Base-by-base conservation (phyloP, 257 asterid genomes). In the Solanum etuberosum region DNA sequence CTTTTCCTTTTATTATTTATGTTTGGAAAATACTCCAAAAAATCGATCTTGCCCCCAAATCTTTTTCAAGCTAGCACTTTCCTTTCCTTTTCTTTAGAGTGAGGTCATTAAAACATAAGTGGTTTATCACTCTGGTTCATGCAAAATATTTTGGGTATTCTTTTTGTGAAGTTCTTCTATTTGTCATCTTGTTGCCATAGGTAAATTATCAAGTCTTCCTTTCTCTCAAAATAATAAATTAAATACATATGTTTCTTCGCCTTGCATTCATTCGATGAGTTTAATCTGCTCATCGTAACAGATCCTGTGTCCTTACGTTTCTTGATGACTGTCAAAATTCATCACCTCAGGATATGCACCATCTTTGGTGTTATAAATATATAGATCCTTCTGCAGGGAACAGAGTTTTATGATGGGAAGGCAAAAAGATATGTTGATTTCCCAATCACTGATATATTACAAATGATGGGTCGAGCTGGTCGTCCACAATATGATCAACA, bases 401-500 rank as follows among this genome's bases (percentile, higher is more conserved):
- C 99, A 67, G 99, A 97, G 89, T 97, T 85, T 89, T 97, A 92
- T 91, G 99, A 97, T 91, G 99, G 93, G 87, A 97, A 95, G 89
- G 76, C 99, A 78, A 95, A 97, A 92, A 91, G 99, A 90, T 97
- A 97, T 86, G 96, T 97, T 81, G 99, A 97, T 93, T 95, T 95
- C 89, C 99, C 99, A 40, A 95, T 97, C 83, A 97, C 99, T 13
- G 99, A 97, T 93, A 95, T 97, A 84, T 87, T 97, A 85, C 99
- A 97, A 92, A 97, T 97, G 99, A 97, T 97, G 99, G 99, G 99
- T 84, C 93, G 99, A 92, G 99, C 99, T 81, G 99, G 99, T 46
- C 95, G 99, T 83, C 99, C 99, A 89, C 99, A 97, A 89, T 97
- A 86, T 84, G 99, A 97, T 89, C 99, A 97, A 92, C 98, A 95